phyloP scores from a whole-genome alignment of 2,329 filamentous ascomycete genomes.

The Ophiocordyceps camponoti-saundersi region DNA sequence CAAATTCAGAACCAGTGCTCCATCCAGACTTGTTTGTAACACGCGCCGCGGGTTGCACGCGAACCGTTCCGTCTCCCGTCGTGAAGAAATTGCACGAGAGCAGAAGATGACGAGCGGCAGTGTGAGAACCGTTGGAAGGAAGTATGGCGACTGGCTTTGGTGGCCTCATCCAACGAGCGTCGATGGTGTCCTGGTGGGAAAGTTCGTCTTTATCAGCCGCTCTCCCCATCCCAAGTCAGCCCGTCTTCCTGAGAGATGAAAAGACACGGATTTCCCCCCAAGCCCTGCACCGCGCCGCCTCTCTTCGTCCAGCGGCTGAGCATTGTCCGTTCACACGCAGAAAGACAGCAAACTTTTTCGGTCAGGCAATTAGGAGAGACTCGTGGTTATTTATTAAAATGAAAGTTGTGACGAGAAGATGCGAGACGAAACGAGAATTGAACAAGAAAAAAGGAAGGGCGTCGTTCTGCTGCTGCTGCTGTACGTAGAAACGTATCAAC shows the following conservation, averaged over 20 bases:
- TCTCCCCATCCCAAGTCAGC: not conserved
- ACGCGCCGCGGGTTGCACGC: not conserved
- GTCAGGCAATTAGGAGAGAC: constrained; percentile 19
- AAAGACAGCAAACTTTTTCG: constrained; percentile 1
- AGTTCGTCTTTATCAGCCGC: no score
- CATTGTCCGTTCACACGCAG: not conserved
- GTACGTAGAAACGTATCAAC: constrained; percentile 35
- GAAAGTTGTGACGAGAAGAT: constrained; percentile 15
- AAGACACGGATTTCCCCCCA: not conserved
- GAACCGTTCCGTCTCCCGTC: not conserved
- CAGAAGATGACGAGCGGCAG: not conserved
- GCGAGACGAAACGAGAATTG: constrained; percentile 21
- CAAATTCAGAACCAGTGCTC: constrained; percentile 14
- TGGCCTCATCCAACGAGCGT: not conserved
- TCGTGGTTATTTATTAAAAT: constrained; percentile 21
- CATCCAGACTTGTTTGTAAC: constrained; percentile 9
- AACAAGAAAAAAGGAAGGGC: constrained; percentile 32
- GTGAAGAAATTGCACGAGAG: not conserved
- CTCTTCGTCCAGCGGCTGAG: no score
- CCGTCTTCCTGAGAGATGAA: not conserved
- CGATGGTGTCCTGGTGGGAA: not conserved
- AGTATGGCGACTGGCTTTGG: not conserved
- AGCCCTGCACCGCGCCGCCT: no score
- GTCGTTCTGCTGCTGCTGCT: constrained; percentile 42
- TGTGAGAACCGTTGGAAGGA: no score